phyloP scores from a whole-genome alignment of 768 basidiomycete genomes.

The Macrolepiota dolichaula region DNA sequence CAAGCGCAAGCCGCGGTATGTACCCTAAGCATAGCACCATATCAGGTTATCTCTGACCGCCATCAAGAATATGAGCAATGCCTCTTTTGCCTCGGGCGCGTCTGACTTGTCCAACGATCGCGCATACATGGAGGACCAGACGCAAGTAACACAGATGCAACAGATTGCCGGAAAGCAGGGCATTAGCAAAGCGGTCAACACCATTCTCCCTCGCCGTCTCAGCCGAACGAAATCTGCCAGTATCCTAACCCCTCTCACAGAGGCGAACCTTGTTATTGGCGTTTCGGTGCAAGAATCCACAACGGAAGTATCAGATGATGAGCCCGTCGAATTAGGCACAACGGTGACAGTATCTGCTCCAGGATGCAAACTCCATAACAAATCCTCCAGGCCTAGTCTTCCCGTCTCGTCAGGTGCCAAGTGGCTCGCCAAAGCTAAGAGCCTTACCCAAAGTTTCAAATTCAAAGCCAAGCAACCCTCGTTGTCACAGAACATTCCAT shows the following conservation, averaged over 20 bases:
- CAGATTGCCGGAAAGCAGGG: slow-evolving; percentile 5
- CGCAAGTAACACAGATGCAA: neutral
- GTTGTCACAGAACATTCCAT: neutral
- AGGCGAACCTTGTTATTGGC: slow-evolving; percentile 7
- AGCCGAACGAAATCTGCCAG: slow-evolving; percentile 4
- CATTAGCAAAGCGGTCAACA: slow-evolving; percentile 7
- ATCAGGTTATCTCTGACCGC: neutral
- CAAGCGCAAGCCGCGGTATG: slow-evolving; percentile 8
- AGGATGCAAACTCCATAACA: slow-evolving; percentile 1
- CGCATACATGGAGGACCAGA: slow-evolving; percentile 5
- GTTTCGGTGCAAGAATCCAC: slow-evolving; percentile 8
- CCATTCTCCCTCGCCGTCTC: slow-evolving; percentile 4
- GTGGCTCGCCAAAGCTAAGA: slow-evolving; percentile 7
- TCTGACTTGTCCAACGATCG: slow-evolving; percentile 7
- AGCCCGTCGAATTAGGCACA: slow-evolving; percentile 5
- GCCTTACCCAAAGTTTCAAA: neutral
- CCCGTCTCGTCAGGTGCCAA: neutral
- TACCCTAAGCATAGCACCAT: neutral
- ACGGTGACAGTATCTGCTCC: slow-evolving; percentile 8
- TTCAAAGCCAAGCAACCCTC: neutral
- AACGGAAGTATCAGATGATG: neutral
- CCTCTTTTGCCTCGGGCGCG: slow-evolving; percentile 4
- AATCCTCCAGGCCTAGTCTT: slow-evolving; percentile 1
- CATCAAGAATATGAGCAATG: slow-evolving; percentile 7
- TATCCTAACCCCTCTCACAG: neutral